Base-by-base conservation (phyloP, 176 grass and related monocot species). In the Areca catechu region DNA sequence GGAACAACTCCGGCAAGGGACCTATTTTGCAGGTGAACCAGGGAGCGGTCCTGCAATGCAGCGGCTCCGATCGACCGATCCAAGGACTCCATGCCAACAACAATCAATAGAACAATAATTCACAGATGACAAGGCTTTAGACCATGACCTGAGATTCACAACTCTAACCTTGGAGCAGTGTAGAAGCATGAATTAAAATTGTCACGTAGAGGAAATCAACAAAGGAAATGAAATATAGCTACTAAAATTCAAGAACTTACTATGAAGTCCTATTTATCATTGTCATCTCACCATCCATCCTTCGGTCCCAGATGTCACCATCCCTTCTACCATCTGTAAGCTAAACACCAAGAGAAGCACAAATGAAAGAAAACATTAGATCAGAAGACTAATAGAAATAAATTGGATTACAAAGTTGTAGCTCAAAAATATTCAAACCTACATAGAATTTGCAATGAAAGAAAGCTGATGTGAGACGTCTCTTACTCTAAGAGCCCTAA, bases 391-490 rank as follows among this genome's bases (percentile, higher is more conserved):
- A 12, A 23, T 29, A 16, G 12, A 1, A 1, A 53, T 3, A 7
- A 71, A 60, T 27, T 49, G 5, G 30, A 62, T 22, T 37, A 16
- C 29, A 68, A 69, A 1, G 19, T 59, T 47, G 14, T 22, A 65
- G 67, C 27, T 58, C 15, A 37, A 89, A n/a, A 54, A 6, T 53
- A 57, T 53, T 66, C 37, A 52, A 72, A 90, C 93, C 81, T 97
- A 83, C 20, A 97, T 84, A 18, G 87, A 92, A 62, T 97, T 97
- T 63, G 93, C 93, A 55, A 97, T 82, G 63, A 97, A 97, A 70
- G 87, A 69, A 19, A 97, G 80, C 53, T 84, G 93, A 80, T 92
- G 92, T 3, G 93, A 97, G n/a, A 97, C 78, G 71, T 97, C 87
- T 62, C 93, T 80, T 29, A 97, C 93, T 37, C 93, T 86, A 53